Base-by-base conservation (phyloP, 1,139 yeast genomes). In the Yamadazyma siamensis region DNA sequence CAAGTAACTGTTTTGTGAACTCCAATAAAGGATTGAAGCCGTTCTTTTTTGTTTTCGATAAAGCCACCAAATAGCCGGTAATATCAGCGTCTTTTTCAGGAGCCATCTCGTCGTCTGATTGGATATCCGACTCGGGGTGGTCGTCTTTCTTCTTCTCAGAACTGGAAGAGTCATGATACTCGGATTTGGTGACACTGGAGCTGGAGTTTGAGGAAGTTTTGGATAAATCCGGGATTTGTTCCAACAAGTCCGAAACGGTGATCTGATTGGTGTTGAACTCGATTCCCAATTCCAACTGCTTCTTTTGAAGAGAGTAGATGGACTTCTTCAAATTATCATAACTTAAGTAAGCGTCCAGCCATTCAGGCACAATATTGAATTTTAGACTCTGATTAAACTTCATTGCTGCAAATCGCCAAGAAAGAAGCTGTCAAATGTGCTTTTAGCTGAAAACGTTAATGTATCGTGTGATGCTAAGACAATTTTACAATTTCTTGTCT, bases 301-400 rank as follows among this genome's bases (percentile, higher is more conserved):
- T 62, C 37, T 64, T 65, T 36, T 65, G 71, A 31, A 65, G 56
- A 43, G 49, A 46, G 49, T 80, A 81, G 25, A 80, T 74, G 15
- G 69, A 61, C 51, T 77, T 78, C 49, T 82, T 82, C 28, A 82
- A 64, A 7, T 71, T 66, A 4, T 81, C 75, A 52, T 81, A 81
- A 50, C 78, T 79, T 39, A 82, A 65, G 49, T 82, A 82, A 39
- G 69, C 58, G 34, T 81, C 77, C 31, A 80, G 70, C 89, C 91
- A 82, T 49, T 82, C 91, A 4, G 91, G 89, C 21, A 82, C 89
- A 14, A 86, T 84, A 53, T 82, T 82, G 57, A 82, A 80, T 56
- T 80, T 84, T 34, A 82, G 64, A 22, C 87, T 77, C 44, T 80
- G 84, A 29, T 82, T 71, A 53, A 82, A 82, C 65, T 82, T 82